Base-by-base conservation (phyloP, 2,329 filamentous ascomycete genomes). In the Alternaria sp. region DNA sequence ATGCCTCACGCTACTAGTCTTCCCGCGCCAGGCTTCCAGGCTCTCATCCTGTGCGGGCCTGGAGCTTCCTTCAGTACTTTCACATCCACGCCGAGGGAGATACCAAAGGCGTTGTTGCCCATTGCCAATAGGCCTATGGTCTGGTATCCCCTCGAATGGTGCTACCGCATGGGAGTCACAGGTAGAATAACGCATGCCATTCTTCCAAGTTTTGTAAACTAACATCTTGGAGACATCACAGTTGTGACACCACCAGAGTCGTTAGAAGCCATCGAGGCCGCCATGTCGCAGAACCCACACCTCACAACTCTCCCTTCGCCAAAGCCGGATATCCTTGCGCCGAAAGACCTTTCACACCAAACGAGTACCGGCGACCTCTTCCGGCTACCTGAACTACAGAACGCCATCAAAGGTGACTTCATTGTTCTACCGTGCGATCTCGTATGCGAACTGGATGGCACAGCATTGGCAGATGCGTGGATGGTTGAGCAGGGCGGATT, bases 391-490 rank as follows among this genome's bases (percentile, higher is more conserved):
- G 91, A 97, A 74, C 87, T 98, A 42, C 88, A 90, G 72, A 82
- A 84, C n/a, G 84, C 88, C 7, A 87, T 99, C 68, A 92, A 86
- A 53, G 87, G 88, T 11, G 92, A 99, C 78, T 98, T 99, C 72
- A 81, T 97, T 26, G 86, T 98, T 3, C 82, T 99, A 4, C 94
- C 95, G 0, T 99, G 95, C 77, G 95, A 99, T 75, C 82, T 99
- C 6, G 88, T 99, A 37, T 97, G 93, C 75, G 93, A 97, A 72
- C 81, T 98, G 14, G 89, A 90, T 3, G 93, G 93, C 11, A 90
- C 93, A 68, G 87, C 89, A 62, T 83, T 98, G 23, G 80, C 96
- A 2, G 92, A 97, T 76, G 88, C 93, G 60, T 99, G 95, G 93
- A 93, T 97, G 90, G 87, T 93, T 29, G 88, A 90, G 67, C 87